A percentile compares a stretch with the other conserved stretches of the same genome.
Conservation (phyloP, 2,329 filamentous ascomycete species). For the Colletotrichum plurivorum region DNA sequence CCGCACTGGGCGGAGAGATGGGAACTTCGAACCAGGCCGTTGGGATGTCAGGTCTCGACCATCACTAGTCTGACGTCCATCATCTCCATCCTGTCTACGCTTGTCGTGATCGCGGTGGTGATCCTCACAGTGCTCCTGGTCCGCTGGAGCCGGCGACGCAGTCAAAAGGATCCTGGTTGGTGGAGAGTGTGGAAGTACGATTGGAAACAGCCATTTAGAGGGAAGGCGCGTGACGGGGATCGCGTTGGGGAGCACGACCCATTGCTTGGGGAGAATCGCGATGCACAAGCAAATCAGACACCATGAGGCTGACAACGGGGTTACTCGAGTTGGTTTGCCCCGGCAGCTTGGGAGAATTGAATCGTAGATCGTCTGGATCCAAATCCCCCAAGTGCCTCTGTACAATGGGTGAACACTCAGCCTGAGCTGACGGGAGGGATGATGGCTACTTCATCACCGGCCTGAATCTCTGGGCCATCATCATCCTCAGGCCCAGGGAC, state of each 20-base stretch:
- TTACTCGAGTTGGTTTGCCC: neutral
- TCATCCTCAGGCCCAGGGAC: conserved; percentile 60
- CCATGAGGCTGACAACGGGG: neutral
- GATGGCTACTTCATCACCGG: conserved; percentile 87
- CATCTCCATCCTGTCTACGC: conserved; percentile 51
- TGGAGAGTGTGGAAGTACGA: conserved; percentile 42
- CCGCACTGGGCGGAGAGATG: conserved; percentile 63
- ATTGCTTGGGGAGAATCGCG: conserved; percentile 38
- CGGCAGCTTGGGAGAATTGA: conserved; percentile 9
- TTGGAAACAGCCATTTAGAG: neutral
- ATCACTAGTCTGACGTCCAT: conserved; percentile 56
- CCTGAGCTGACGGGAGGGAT: conserved; percentile 92
- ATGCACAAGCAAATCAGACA: neutral
- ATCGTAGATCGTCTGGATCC: conserved; percentile 18
- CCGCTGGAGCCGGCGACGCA: conserved; percentile 34
- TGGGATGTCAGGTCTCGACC: conserved; percentile 59
- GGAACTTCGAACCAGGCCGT: conserved; percentile 55
- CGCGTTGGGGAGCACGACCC: conserved; percentile 40
- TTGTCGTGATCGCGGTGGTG: conserved; percentile 45
- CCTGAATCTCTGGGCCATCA: conserved; percentile 68
- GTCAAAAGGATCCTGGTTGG: conserved; percentile 39
- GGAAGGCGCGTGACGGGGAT: neutral
- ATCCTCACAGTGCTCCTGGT: conserved; percentile 40
- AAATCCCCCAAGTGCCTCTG: conserved; percentile 28
- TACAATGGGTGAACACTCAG: conserved; percentile 53